Base-by-base conservation (phyloP, 768 basidiomycete species). In the Lyophyllum semitale region DNA sequence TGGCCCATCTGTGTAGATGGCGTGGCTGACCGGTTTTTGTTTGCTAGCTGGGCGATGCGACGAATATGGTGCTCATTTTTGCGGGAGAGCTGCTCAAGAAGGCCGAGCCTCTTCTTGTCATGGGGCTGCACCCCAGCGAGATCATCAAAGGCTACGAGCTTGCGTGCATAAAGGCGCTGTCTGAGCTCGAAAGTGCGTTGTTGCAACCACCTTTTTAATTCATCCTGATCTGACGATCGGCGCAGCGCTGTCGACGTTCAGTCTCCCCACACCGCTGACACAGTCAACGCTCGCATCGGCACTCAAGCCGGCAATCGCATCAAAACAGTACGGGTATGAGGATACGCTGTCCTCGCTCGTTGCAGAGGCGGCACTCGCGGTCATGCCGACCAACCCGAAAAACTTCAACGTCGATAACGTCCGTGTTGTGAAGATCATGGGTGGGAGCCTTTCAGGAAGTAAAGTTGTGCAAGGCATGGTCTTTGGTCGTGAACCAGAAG, bases 321-420 rank as follows among this genome's bases (percentile, higher is more conserved):
- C 96, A 29, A 99, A 99, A 71, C 97, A 99, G 69, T 98, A 98
- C 49, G 96, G 96, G 3, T 87, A 85, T 42, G 96, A 98, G 73
- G 90, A 93, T 51, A 77, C 80, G 38, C 82, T 98, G 0, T 79
- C 95, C 1, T 70, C 77, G 1, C 83, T 98, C 8, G 95, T 98
- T 4, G 91, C 96, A 8, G 95, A 98, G 65, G 97, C 97, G 1
- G 91, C 94, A 0, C 73, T 98, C 23, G 83, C 87, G 2, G 89
- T 98, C 62, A 97, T 98, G 95, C 93, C 94, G 4, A 68, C 79
- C 1, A 92, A 91, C 68, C 84, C 85, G 8, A 88, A 89, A 67
- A 88, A 93, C 71, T 99, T 98, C 84, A 98, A 97, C 72, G 95
- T 98, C 26, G 97, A 99, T 72, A 95, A 95, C 63, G 92, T 99